Evolutionary conservation across 306 rosid genomes (phyloP).

Genomic region (Castanea sativa): DNA sequence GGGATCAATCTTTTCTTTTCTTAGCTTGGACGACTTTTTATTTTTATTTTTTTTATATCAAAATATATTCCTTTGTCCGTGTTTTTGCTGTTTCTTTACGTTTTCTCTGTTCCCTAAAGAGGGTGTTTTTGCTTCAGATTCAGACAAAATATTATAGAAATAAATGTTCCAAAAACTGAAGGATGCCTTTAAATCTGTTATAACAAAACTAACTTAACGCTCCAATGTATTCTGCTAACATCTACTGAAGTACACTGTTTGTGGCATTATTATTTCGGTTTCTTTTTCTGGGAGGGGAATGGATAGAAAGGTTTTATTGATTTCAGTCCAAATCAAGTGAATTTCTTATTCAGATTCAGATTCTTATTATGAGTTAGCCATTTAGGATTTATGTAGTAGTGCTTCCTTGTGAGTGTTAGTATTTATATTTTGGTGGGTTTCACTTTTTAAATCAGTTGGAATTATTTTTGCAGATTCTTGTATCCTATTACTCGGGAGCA

Average conservation of each 20-base stretch:
- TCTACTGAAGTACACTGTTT: too few relatives aligned
- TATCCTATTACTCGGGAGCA: constrained; percentile 16
- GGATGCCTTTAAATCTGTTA: neutral
- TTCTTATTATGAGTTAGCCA: neutral
- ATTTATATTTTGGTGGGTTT: neutral
- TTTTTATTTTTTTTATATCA: neutral
- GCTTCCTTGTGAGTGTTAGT: too few relatives aligned
- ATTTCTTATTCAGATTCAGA: neutral
- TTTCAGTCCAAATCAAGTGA: neutral
- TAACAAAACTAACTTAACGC: neutral
- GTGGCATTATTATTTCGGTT: neutral
- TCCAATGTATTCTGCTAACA: neutral
- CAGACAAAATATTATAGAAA: neutral
- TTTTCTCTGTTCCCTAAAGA: neutral
- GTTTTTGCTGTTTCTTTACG: neutral
- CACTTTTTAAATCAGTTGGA: neutral
- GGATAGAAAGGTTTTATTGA: neutral
- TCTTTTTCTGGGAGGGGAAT: neutral
- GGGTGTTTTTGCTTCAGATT: neutral
- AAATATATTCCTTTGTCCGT: too few relatives aligned
- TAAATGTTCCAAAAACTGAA: neutral
- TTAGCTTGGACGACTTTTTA: neutral
- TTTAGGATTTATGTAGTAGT: neutral
- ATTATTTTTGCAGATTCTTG: constrained; percentile 37
- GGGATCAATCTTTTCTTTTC: too few relatives aligned